Conservation (phyloP, 2,329 filamentous ascomycete genomes). For the Penicillium sp. region DNA sequence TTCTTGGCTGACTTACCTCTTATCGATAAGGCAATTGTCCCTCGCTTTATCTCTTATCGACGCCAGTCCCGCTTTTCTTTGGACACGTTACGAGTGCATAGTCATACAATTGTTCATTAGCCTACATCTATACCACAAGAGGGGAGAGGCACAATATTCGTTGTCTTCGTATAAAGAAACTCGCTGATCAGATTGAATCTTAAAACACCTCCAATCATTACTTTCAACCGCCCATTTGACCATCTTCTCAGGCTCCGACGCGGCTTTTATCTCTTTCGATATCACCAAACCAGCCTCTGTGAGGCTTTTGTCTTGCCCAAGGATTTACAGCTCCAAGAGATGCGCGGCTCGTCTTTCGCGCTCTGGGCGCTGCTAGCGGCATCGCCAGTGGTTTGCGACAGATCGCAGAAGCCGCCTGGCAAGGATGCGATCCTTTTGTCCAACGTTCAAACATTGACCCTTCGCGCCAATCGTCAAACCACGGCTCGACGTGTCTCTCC, state of each 20-base stretch:
- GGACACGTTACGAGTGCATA: constrained; percentile 5
- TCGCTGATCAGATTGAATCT: too few species aligned
- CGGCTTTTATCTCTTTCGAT: background rate
- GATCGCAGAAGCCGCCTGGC: constrained; percentile 29
- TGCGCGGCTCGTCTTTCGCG: constrained; percentile 14
- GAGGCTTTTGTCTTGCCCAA: background rate
- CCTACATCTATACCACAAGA: too few species aligned
- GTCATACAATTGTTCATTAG: too few species aligned
- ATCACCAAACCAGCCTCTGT: background rate
- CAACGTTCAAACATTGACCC: constrained; percentile 69
- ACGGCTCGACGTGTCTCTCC: constrained; percentile 68
- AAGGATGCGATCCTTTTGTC: constrained; percentile 54
- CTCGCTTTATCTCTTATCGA: constrained; percentile 10
- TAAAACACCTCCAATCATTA: too few species aligned
- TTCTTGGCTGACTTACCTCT: constrained; percentile 9
- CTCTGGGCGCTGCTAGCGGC: constrained; percentile 20
- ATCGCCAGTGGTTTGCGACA: constrained; percentile 15
- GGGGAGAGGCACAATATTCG: too few species aligned
- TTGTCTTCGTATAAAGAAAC: too few species aligned
- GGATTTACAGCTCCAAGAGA: constrained; percentile 5
- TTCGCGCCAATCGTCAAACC: constrained; percentile 63
- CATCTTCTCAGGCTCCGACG: too few species aligned
- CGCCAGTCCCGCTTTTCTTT: background rate
- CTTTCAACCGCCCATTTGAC: too few species aligned
- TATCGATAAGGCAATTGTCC: too few species aligned